Evolutionary conservation across 768 basidiomycete genomes (phyloP), one percentile per base, ranked within the genome.

Genomic region (Boletus pseudo-olivaceus): DNA sequence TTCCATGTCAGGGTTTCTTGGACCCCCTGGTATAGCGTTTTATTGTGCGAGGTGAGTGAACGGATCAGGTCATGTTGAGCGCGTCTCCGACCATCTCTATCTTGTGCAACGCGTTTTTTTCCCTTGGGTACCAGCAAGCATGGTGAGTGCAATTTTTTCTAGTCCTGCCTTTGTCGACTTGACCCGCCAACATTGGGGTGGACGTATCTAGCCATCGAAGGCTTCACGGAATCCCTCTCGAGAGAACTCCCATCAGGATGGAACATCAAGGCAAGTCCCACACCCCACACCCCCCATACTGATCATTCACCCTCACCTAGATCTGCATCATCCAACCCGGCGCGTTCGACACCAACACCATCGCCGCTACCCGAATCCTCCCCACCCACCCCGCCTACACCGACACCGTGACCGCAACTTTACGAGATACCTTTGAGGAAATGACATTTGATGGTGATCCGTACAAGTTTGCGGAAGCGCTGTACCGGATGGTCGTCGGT

Each of bases 291-390:
- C 1, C 5, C n/a, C 8, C 5, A 17, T 7, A 20, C 6, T 33
- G 27, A 37, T 20, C 27, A 26, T 9, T 15, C 11, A 17, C 17
- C 7, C 7, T 29, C 14, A 17, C 35, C 17, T 30, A 62, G 56
- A 54, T 60, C 19, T 55, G 60, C 27, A 54, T 62, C 47, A 30
- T 66, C 30, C 46, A 62, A 47, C 50, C 57, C 0, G 67, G 62
- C 8, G 41, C 17, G 0, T 68, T 68, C 39, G 49, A 55, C 40
- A 53, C 63, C 17, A 54, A 62, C 12, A 42, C 33, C 5, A 4
- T 58, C 30, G 30, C 50, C 2, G 12, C 43, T n/a, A 44, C 17
- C 23, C 9, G 37, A n/a, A 6, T 59, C 6, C 46, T 57, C 11
- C 53, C 59, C 2, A 4, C 7, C 4, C 54, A 60, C 27, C 54